These are phyloP conservation scores for Saccharum hybrid DNA, from an alignment of 202 grass and related monocot genomes.

Conservation along the genomic window DNA sequence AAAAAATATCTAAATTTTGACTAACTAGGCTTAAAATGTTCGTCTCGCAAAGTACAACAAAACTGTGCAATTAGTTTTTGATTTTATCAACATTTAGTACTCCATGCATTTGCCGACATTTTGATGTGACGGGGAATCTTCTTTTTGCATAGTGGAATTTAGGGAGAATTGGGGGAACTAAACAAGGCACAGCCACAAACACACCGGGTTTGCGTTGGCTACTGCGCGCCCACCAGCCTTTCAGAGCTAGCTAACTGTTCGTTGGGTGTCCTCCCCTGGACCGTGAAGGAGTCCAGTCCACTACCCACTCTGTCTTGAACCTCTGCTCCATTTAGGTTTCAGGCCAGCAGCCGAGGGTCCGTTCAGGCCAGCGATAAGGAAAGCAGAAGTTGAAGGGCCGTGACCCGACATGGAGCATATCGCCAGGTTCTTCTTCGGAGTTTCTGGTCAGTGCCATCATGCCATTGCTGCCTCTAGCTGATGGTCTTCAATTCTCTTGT, in stretches of 20 bases:
- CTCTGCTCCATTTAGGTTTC: neutral
- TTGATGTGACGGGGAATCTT: too few relatives aligned
- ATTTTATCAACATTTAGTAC: too few relatives aligned
- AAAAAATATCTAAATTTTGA: too few relatives aligned
- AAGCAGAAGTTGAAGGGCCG: neutral
- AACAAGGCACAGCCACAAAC: neutral
- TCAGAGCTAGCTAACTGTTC: neutral
- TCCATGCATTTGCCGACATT: too few relatives aligned
- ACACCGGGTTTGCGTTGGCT: conserved; percentile 14
- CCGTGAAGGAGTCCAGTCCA: neutral
- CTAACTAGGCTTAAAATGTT: too few relatives aligned
- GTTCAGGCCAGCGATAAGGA: neutral
- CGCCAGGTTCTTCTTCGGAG: conserved; percentile 61
- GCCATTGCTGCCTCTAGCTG: conserved; percentile 27
- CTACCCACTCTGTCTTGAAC: neutral
- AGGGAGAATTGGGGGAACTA: too few relatives aligned
- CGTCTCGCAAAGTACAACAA: too few relatives aligned
- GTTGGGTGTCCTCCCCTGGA: conserved; percentile 15
- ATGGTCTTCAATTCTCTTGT: neutral
- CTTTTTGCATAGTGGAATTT: too few relatives aligned
- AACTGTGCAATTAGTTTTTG: too few relatives aligned
- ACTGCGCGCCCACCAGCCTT: neutral
- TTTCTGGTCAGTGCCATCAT: conserved; percentile 42
- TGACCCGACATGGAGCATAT: conserved; percentile 46
- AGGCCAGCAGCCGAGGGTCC: neutral